Conservation (phyloP, 2,329 filamentous ascomycete species). For the Daldinia sp. region DNA sequence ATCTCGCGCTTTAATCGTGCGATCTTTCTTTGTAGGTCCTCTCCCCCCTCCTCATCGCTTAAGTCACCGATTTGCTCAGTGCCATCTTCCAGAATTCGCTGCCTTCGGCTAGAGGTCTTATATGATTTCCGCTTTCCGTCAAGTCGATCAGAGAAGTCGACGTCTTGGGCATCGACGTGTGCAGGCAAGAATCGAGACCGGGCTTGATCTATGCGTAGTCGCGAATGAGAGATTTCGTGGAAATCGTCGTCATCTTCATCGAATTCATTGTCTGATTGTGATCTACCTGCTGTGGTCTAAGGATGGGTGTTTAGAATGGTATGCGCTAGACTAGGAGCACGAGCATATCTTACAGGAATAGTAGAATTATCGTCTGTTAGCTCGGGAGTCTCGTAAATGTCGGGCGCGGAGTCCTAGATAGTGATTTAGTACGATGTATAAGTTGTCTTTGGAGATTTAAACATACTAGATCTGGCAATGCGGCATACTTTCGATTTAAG, state of each 20-base stretch:
- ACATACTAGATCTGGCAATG: constrained; percentile 77
- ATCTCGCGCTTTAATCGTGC: constrained; percentile 81
- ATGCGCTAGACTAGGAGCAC: background rate
- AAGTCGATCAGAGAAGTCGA: constrained; percentile 91
- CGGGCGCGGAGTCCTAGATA: constrained; percentile 82
- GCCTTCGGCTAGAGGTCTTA: constrained; percentile 73
- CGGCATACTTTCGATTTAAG: constrained; percentile 82
- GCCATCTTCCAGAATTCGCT: constrained; percentile 68
- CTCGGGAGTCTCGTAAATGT: constrained; percentile 96
- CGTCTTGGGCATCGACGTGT: constrained; percentile 77
- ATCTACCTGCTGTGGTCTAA: constrained; percentile 64
- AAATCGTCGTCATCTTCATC: constrained; percentile 68
- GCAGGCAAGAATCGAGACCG: constrained; percentile 80
- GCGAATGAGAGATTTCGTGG: constrained; percentile 76
- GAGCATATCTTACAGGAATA: constrained; percentile 65
- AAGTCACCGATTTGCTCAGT: constrained; percentile 75
- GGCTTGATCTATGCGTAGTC: constrained; percentile 80
- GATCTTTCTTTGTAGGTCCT: constrained; percentile 79
- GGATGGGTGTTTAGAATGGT: constrained; percentile 33
- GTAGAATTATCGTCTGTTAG: constrained; percentile 91
- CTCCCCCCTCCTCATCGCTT: constrained; percentile 74
- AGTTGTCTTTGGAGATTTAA: constrained; percentile 14
- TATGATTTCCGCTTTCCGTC: constrained; percentile 85
- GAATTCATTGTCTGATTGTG: constrained; percentile 69
- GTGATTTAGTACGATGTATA: constrained; percentile 38